These are phyloP conservation scores for Leishmania lainsoni DNA, from an alignment of 208 protist genomes.

Conservation along the genomic window DNA sequence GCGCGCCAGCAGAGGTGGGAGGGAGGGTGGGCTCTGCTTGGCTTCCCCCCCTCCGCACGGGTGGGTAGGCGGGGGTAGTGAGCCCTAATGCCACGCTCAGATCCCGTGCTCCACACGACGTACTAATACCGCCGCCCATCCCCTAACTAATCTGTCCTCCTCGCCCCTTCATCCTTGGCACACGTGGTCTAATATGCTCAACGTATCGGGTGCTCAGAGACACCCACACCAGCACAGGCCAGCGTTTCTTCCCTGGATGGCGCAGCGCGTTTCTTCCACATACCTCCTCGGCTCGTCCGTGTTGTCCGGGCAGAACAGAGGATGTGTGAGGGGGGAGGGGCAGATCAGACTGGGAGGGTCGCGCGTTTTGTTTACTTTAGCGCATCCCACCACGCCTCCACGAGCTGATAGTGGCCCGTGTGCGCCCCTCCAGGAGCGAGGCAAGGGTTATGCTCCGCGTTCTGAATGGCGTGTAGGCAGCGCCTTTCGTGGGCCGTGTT, in stretches of 20 bases:
- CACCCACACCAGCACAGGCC: background rate
- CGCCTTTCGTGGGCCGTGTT: slow-evolving; percentile 59
- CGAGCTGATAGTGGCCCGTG: slow-evolving; percentile 33
- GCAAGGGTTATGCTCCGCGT: slow-evolving; percentile 39
- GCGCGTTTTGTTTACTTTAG: slow-evolving; percentile 14
- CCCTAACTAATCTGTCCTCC: background rate
- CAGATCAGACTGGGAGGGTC: background rate
- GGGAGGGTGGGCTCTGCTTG: no score
- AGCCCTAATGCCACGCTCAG: background rate
- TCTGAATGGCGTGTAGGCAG: slow-evolving; percentile 57
- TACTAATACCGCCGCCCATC: background rate
- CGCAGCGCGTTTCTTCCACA: background rate
- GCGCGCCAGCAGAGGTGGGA: background rate
- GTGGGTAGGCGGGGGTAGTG: no score
- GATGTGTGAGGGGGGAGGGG: background rate
- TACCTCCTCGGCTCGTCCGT: background rate
- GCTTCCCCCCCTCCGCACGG: no score
- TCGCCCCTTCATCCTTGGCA: background rate
- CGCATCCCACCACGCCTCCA: slow-evolving; percentile 37
- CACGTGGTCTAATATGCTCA: background rate
- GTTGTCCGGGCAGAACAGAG: background rate
- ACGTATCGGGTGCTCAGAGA: background rate
- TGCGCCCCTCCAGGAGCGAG: slow-evolving; percentile 19
- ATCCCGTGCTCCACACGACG: background rate
- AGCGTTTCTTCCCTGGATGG: background rate